Evolutionary conservation across 352 stramenopile species (phyloP).

Genomic region (Globisporangium radiosum): DNA sequence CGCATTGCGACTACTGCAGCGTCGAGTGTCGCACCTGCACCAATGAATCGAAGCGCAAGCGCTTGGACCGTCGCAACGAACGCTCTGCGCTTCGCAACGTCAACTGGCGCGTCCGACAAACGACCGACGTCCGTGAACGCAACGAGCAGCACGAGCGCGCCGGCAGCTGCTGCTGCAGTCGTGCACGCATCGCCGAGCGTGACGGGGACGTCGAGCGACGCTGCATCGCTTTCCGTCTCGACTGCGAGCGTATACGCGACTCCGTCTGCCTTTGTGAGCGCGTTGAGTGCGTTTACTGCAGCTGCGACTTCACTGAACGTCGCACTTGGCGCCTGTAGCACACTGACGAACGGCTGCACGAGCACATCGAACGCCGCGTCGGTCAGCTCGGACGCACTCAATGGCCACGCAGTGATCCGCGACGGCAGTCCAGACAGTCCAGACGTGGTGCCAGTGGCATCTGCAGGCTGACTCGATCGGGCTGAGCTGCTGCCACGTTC

Average conservation of each 20-base stretch:
- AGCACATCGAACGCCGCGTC: background rate
- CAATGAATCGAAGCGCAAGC: slow-evolving; percentile 26
- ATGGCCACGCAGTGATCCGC: no score
- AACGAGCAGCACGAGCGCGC: slow-evolving; percentile 33
- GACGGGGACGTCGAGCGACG: slow-evolving; percentile 4
- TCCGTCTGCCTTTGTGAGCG: slow-evolving; percentile 7
- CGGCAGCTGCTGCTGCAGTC: slow-evolving; percentile 28
- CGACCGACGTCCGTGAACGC: slow-evolving; percentile 35
- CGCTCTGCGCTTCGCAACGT: slow-evolving; percentile 8
- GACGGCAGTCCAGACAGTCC: slow-evolving; percentile 1
- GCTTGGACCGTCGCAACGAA: slow-evolving; percentile 19
- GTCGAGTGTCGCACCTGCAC: background rate
- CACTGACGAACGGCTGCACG: slow-evolving; percentile 1
- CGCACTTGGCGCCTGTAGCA: slow-evolving; percentile 1
- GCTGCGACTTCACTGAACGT: slow-evolving; percentile 7
- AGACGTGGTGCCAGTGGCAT: background rate
- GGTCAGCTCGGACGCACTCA: no score
- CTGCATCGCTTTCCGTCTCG: background rate
- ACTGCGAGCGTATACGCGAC: slow-evolving; percentile 5
- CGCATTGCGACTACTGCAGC: background rate
- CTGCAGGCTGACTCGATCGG: background rate
- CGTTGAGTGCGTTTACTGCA: slow-evolving; percentile 4
- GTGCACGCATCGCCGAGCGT: slow-evolving; percentile 31
- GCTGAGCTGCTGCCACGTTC: no score
- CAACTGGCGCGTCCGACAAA: slow-evolving; percentile 10